phyloP scores from a whole-genome alignment of 139 green algal species.

The Micromonas pusilla region DNA sequence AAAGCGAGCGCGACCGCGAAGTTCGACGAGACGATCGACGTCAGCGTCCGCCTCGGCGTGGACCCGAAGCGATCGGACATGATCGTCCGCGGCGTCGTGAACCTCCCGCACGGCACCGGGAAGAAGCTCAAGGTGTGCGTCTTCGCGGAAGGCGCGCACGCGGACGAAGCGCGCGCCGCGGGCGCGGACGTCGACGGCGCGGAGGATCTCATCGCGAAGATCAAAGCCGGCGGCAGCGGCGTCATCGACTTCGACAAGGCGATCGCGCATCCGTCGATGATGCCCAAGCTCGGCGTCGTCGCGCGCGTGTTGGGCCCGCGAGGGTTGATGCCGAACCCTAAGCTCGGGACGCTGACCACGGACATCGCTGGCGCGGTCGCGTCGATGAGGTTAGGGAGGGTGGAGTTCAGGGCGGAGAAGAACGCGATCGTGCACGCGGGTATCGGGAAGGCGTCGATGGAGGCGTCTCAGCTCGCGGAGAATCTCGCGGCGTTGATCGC shows the following conservation, averaged over 20 bases:
- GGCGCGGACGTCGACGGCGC: conserved; percentile 24
- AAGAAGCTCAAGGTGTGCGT: conserved; percentile 20
- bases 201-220: conserved; percentile 26
- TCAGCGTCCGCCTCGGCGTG: conserved; percentile 78
- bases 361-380: conserved; percentile 58
- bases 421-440: conserved; percentile 91
- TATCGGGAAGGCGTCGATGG: conserved; percentile 85
- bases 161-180: conserved; percentile 17
- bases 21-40: conserved; percentile 93
- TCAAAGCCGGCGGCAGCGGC: background rate
- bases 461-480: conserved; percentile 64
- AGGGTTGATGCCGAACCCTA: conserved; percentile 98
- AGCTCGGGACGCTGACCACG: conserved; percentile 94
- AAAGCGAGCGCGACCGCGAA: conserved; percentile 82
- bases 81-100: conserved; percentile 28
- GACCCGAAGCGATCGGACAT: conserved; percentile 95
- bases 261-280: background rate
- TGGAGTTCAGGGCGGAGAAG: conserved; percentile 96
- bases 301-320: conserved; percentile 84
- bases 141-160: conserved; percentile 12
- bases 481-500: conserved; percentile 75
- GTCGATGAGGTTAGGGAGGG: background rate
- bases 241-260: conserved; percentile 12
- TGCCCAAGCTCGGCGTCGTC: conserved; percentile 63
- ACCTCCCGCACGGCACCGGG: conserved; percentile 26